Conservation (phyloP, 116 monocot genomes). For the Papilionanthe hybrid region DNA sequence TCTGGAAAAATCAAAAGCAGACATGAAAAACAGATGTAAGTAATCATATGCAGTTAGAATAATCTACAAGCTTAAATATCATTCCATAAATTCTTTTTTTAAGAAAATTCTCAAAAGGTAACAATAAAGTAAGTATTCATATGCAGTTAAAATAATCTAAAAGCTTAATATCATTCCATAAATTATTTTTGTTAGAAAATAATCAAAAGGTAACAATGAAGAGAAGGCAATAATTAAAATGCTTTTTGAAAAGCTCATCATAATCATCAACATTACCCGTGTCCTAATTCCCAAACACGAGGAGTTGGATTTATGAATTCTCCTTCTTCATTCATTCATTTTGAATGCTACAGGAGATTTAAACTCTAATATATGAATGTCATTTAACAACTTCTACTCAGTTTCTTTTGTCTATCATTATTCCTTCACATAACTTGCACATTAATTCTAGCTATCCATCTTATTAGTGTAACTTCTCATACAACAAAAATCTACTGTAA, state of each 20-base stretch:
- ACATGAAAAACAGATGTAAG: slow-evolving; percentile 7
- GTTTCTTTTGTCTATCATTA: not conserved
- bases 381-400: not conserved
- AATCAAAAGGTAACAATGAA: not conserved
- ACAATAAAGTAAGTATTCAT: not conserved
- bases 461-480: not conserved
- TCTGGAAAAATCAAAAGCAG: slow-evolving; percentile 41
- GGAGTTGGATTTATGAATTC: not conserved
- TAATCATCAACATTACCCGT: not conserved
- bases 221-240: not conserved
- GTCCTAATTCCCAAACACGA: not conserved
- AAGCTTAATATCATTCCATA: slow-evolving; percentile 1
- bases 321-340: not conserved
- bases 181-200: not conserved
- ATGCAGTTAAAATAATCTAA: not conserved
- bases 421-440: not conserved
- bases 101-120: not conserved
- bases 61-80: slow-evolving; percentile 1
- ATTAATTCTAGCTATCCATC: not conserved
- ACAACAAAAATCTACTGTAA: not conserved
- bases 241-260: not conserved
- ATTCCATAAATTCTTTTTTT: not conserved
- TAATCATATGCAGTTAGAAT: not conserved
- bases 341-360: slow-evolving; percentile 1
- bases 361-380: not conserved